Evolutionary conservation across 331 rosid genomes (phyloP).

Genomic region (Erythrophleum ivorense): DNA sequence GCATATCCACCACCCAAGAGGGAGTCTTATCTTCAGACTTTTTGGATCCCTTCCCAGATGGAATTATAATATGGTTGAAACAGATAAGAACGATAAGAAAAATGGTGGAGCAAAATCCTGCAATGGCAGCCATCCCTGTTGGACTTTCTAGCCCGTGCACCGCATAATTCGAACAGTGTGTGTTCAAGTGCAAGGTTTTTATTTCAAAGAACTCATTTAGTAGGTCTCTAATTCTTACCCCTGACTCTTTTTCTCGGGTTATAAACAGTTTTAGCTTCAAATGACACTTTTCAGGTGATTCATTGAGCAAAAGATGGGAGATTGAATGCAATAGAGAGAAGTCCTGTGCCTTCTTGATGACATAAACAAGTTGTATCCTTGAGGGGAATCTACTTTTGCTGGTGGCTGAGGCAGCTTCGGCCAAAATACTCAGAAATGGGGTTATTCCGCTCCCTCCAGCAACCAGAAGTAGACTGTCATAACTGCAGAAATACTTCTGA

Average conservation of each 20-base stretch:
- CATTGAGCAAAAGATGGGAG: slow-evolving; percentile 58
- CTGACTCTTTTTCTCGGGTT: slow-evolving; percentile 69
- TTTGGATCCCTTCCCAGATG: slow-evolving; percentile 51
- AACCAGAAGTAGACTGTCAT: slow-evolving; percentile 72
- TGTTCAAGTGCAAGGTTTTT: slow-evolving; percentile 57
- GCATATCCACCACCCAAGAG: slow-evolving; percentile 67
- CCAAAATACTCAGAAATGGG: slow-evolving; percentile 84
- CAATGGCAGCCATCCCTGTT: slow-evolving; percentile 65
- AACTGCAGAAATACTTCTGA: slow-evolving; percentile 55
- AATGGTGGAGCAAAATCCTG: slow-evolving; percentile 58
- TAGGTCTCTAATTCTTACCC: slow-evolving; percentile 53
- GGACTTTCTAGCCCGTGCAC: slow-evolving; percentile 69
- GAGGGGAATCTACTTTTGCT: slow-evolving; percentile 48
- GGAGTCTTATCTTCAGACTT: slow-evolving; percentile 56
- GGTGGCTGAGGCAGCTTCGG: slow-evolving; percentile 59
- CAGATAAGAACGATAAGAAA: slow-evolving; percentile 56
- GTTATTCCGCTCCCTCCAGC: slow-evolving; percentile 95
- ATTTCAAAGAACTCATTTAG: slow-evolving; percentile 49
- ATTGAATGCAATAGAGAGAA: slow-evolving; percentile 64
- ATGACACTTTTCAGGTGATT: slow-evolving; percentile 47
- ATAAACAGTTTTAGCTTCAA: slow-evolving; percentile 69
- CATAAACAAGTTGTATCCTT: slow-evolving; percentile 66
- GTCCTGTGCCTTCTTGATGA: slow-evolving; percentile 68
- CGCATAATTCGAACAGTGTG: slow-evolving; percentile 49
- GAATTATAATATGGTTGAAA: slow-evolving; percentile 65